These are phyloP conservation scores for Cinnamomum micranthum DNA, from an alignment of 164 flowering plant genomes.

Conservation along the genomic window DNA sequence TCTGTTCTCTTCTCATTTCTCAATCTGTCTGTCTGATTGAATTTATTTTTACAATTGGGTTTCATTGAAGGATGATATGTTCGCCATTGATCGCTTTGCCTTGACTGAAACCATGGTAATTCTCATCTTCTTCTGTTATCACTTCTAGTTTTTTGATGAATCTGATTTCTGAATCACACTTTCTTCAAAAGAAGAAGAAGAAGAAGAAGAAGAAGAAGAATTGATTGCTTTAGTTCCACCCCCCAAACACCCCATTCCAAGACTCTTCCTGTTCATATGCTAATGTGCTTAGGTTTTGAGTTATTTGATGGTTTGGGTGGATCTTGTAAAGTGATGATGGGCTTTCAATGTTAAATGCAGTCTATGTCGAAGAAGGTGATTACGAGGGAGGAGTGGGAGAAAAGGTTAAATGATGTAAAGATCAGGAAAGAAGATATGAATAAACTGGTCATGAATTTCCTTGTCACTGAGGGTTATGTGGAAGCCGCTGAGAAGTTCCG, in stretches of 20 bases:
- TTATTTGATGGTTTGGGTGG: background rate
- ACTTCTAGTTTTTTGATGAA: background rate
- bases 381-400: constrained; percentile 92
- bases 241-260: background rate
- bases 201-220: too few relatives aligned
- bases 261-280: background rate
- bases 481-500: constrained; percentile 77
- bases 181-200: background rate
- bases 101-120: constrained; percentile 52
- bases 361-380: constrained; percentile 72
- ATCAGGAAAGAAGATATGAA: constrained; percentile 92
- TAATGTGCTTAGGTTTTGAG: background rate
- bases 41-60: too few relatives aligned
- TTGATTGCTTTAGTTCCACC: too few relatives aligned
- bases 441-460: constrained; percentile 90
- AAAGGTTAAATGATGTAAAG: constrained; percentile 67
- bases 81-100: constrained; percentile 4
- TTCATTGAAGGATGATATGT: background rate
- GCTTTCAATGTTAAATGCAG: constrained; percentile 37
- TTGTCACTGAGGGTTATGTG: constrained; percentile 93
- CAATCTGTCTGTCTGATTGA: too few relatives aligned
- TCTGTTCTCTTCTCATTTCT: too few relatives aligned
- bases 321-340: too few relatives aligned
- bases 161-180: background rate
- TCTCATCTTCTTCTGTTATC: too few relatives aligned